These are phyloP conservation scores for Aristolochia contorta DNA, from an alignment of 164 flowering plant species.

Conservation along the genomic window DNA sequence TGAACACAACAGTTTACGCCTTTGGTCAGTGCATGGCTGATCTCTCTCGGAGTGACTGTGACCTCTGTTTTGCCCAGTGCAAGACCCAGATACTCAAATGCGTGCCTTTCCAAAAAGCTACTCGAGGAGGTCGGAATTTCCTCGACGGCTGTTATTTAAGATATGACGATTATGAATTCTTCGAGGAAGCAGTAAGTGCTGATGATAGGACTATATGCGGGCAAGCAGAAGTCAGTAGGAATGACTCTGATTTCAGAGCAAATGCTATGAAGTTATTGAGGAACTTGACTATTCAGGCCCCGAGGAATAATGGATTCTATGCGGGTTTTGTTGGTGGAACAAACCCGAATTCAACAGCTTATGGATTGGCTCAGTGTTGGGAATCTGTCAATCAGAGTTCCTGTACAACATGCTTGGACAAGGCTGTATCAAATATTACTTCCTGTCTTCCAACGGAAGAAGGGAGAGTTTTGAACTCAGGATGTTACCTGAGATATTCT, in stretches of 20 bases:
- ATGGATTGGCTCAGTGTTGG: constrained; percentile 84
- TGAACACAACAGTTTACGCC: constrained; percentile 42
- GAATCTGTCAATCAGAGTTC: constrained; percentile 27
- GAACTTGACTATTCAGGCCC: constrained; percentile 44
- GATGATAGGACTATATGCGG: constrained; percentile 41
- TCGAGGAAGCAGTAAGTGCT: constrained; percentile 24
- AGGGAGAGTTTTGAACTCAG: constrained; percentile 65
- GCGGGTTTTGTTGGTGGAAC: constrained; percentile 30
- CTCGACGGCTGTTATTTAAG: constrained; percentile 73
- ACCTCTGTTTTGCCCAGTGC: constrained; percentile 53
- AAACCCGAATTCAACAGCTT: constrained; percentile 28
- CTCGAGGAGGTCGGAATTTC: constrained; percentile 42
- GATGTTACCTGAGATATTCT: constrained; percentile 66
- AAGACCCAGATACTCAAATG: constrained; percentile 48
- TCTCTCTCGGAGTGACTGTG: constrained; percentile 45
- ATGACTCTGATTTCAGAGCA: constrained; percentile 18
- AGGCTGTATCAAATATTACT: constrained; percentile 22
- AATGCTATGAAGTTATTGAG: constrained; percentile 24
- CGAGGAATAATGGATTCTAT: constrained; percentile 40
- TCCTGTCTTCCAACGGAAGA: constrained; percentile 38
- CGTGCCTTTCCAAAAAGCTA: constrained; percentile 47
- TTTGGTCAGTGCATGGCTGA: constrained; percentile 67
- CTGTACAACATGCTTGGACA: constrained; percentile 40
- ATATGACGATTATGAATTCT: constrained; percentile 58
- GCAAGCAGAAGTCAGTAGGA: constrained; percentile 9